phyloP scores from a whole-genome alignment of 208 protist genomes.

The Trypanosoma mega region DNA sequence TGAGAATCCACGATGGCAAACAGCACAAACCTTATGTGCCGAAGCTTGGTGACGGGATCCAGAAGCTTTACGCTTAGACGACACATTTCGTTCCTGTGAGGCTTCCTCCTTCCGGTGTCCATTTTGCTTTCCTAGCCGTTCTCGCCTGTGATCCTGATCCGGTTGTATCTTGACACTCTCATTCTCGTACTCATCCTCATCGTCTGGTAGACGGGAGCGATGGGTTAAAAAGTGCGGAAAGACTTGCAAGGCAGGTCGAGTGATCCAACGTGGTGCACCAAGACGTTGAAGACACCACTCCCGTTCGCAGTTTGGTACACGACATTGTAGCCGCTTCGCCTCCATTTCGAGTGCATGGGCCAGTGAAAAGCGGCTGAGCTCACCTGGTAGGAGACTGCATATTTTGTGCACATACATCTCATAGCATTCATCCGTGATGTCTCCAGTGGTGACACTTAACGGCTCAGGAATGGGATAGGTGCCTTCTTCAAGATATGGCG shows the following conservation, averaged over 20 bases:
- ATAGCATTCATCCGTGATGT: not conserved
- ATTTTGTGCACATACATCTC: constrained; percentile 28
- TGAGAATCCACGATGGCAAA: constrained; percentile 18
- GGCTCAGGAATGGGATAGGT: not conserved
- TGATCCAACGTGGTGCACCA: constrained; percentile 27
- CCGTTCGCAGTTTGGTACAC: constrained; percentile 14
- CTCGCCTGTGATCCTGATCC: not conserved
- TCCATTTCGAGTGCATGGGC: constrained; percentile 19
- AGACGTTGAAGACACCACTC: constrained; percentile 22
- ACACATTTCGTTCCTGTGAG: constrained; percentile 1
- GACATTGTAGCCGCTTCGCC: constrained; percentile 26
- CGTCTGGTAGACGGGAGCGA: constrained; percentile 20
- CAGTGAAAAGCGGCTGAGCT: constrained; percentile 14
- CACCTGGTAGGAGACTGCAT: not conserved
- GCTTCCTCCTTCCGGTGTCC: not conserved
- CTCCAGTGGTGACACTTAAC: not conserved
- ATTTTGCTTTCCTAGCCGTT: not conserved
- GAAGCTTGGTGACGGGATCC: too few species aligned
- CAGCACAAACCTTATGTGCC: constrained; percentile 1
- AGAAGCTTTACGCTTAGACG: too few species aligned
- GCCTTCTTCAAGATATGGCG: not conserved
- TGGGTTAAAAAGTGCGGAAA: constrained; percentile 24
- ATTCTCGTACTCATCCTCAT: not conserved
- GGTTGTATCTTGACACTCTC: not conserved
- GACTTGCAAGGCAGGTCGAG: constrained; percentile 21